Evolutionary conservation across 768 basidiomycete genomes (phyloP).

Genomic region (Tulasnella sp.): DNA sequence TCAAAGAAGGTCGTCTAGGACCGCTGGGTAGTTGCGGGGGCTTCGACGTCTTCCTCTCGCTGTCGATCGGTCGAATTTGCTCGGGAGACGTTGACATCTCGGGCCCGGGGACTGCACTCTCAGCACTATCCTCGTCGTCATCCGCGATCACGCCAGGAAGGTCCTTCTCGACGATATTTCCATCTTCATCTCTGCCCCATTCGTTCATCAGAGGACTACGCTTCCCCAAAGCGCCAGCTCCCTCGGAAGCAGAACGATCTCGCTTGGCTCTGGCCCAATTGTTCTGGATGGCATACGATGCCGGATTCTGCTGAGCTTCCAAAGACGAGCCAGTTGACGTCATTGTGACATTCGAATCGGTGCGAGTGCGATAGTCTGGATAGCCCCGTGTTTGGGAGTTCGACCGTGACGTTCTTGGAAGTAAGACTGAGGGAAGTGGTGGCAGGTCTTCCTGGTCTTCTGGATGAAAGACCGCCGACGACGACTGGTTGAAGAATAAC

Average conservation of each 20-base stretch:
- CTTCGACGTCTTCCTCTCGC: background rate
- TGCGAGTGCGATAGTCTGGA: background rate
- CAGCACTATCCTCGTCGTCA: background rate
- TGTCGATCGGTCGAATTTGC: background rate
- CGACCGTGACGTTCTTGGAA: background rate
- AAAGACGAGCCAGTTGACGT: background rate
- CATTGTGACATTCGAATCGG: constrained; percentile 5
- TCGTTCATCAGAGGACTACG: constrained; percentile 3
- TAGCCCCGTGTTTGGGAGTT: constrained; percentile 3
- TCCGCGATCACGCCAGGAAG: constrained; percentile 3
- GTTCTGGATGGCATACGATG: background rate
- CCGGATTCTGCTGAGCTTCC: background rate
- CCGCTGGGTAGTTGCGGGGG: background rate
- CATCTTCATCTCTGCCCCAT: background rate
- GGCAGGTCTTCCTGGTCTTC: background rate
- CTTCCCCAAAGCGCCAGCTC: constrained; percentile 3
- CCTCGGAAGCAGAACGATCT: constrained; percentile 8
- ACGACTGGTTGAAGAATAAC: background rate
- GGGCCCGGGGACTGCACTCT: background rate
- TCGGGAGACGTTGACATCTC: background rate
- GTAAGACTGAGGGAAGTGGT: background rate
- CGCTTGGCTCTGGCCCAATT: background rate
- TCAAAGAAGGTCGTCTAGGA: constrained; percentile 8
- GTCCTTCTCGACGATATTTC: background rate
- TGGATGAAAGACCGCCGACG: background rate